Conservation (phyloP, 2,329 filamentous ascomycete species). For the Paramyrothecium sp. region DNA sequence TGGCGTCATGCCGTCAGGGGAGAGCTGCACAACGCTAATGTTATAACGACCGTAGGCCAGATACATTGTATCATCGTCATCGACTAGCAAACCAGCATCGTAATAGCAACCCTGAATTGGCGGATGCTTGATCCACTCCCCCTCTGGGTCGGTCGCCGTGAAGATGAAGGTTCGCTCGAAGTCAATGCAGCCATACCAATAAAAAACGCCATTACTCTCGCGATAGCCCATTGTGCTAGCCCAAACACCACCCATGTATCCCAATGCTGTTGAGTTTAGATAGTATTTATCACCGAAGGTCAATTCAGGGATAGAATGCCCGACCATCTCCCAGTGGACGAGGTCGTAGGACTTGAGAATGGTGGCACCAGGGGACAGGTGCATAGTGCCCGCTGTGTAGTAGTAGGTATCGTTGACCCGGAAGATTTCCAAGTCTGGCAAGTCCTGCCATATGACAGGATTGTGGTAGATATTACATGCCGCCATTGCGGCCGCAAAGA, state of each 20-base stretch:
- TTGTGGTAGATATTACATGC: slow-evolving; percentile 35
- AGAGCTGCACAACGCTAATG: slow-evolving; percentile 50
- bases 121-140: slow-evolving; percentile 38
- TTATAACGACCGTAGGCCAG: slow-evolving; percentile 51
- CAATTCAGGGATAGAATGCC: slow-evolving; percentile 36
- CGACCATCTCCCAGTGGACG: slow-evolving; percentile 44
- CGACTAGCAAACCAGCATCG: slow-evolving; percentile 53
- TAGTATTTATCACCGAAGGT: slow-evolving; percentile 45
- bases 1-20: slow-evolving; percentile 41
- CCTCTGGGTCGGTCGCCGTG: slow-evolving; percentile 38
- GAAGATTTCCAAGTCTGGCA: slow-evolving; percentile 52
- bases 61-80: slow-evolving; percentile 56
- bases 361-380: slow-evolving; percentile 53
- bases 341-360: slow-evolving; percentile 53
- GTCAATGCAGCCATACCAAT: slow-evolving; percentile 41
- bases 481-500: not conserved
- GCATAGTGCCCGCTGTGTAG: slow-evolving; percentile 52
- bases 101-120: slow-evolving; percentile 54
- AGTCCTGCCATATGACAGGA: slow-evolving; percentile 50
- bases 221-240: slow-evolving; percentile 33
- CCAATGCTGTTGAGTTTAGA: slow-evolving; percentile 27
- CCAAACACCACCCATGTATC: slow-evolving; percentile 55
- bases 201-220: slow-evolving; percentile 11
- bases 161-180: slow-evolving; percentile 52
- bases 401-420: slow-evolving; percentile 49